Base-by-base conservation (phyloP, 805 yeast genomes). In the Candida pini region DNA sequence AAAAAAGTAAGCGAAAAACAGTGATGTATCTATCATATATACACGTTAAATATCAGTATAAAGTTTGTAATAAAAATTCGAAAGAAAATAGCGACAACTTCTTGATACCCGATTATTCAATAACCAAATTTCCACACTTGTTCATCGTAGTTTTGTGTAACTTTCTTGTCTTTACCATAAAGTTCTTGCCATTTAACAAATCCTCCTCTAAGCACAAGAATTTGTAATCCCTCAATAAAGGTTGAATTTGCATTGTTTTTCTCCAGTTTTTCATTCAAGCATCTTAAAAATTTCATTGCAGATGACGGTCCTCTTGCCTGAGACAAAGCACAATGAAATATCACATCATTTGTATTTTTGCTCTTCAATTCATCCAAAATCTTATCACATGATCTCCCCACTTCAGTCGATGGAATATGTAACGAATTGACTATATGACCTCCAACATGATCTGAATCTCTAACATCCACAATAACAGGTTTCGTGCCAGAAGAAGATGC, bases 221-320 rank as follows among this genome's bases (percentile, higher is more conserved):
- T 76, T 5, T 53, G 42, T 4, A 54, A 28, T 2, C 39, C 25
- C 21, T 69, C 62, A 38, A 76, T 67, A 6, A 57, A 50, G 3
- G 60, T 55, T 21, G 54, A 48, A 18, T 51, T 52, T 15, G 41
- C 36, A 7, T 19, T 27, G 9, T 47, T 43, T 4, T 50, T 58
- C 2, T 48, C 48, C 12, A 58, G 33, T 3, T 33, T 32, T 9
- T 61, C 66, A 28, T 59, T 55, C 10, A 71, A 60, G 43, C 66
- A 65, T 36, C 80, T 58, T 43, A 68, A 50, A 48, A 82, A 81
- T 47, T 64, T 66, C 58, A 78, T 61, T 0, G 97, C 88, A 4
- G 96, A 73, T 4, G 84, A 66, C 0, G 97, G 97, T 0, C 97
- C 97, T 34, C 98, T 66, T 40, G 81, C 94, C 58, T 92, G 97